These are phyloP conservation scores for Fusarium sp. DNA, from an alignment of 2,329 filamentous ascomycete genomes.

Conservation along the genomic window DNA sequence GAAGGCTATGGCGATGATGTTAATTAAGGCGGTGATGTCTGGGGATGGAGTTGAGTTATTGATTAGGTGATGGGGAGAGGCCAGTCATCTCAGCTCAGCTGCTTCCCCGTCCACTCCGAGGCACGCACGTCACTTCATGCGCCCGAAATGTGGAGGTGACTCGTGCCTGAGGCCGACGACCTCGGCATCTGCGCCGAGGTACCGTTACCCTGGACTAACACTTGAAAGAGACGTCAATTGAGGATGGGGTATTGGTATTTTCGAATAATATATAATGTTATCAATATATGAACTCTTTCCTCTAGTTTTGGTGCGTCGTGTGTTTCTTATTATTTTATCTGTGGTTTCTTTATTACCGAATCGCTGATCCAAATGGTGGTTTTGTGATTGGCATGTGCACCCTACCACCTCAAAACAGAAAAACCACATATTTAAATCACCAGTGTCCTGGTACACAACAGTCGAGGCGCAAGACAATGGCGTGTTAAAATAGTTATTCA, in stretches of 20 bases:
- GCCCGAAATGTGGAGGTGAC: conserved; percentile 39
- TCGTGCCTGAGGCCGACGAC: conserved; percentile 43
- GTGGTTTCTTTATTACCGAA: neutral
- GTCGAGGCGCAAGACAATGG: neutral
- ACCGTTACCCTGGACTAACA: conserved; percentile 36
- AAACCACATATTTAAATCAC: too few species aligned
- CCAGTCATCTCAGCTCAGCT: conserved; percentile 17
- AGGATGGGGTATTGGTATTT: neutral
- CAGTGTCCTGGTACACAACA: too few species aligned
- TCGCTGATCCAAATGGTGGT: neutral
- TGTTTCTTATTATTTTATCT: too few species aligned
- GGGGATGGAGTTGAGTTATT: conserved; percentile 15
- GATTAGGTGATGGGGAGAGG: conserved; percentile 15
- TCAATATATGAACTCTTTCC: rapidly evolving
- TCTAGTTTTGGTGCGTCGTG: too few species aligned
- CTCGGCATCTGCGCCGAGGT: conserved; percentile 30
- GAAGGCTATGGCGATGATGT: conserved; percentile 5
- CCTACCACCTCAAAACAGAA: too few species aligned
- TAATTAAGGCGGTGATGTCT: conserved; percentile 30
- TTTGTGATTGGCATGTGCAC: neutral
- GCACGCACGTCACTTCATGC: conserved; percentile 45
- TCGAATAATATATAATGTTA: rapidly evolving
- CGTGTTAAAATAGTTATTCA: rapidly evolving
- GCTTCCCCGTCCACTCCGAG: conserved; percentile 38
- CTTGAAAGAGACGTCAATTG: neutral